These are phyloP conservation scores for Musa balbisiana DNA, from an alignment of 202 grass and related monocot species.

Conservation along the genomic window DNA sequence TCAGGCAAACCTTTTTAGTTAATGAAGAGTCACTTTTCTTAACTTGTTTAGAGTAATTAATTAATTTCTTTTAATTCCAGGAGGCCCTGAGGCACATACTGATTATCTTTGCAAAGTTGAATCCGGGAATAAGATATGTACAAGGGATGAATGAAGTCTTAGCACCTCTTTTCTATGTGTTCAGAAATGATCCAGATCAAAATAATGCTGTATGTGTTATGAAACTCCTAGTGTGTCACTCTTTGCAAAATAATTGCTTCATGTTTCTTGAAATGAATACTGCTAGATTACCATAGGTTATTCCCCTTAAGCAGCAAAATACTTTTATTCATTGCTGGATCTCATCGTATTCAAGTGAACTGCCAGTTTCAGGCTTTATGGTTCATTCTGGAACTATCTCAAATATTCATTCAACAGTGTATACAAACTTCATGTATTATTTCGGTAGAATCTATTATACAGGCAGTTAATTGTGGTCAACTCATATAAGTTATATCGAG, in stretches of 20 bases:
- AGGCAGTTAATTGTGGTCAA: not conserved
- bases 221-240: slow-evolving; percentile 20
- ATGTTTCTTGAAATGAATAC: not conserved
- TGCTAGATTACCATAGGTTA: too few species aligned
- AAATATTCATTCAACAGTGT: not conserved
- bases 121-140: slow-evolving; percentile 87
- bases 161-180: slow-evolving; percentile 70
- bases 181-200: slow-evolving; percentile 68
- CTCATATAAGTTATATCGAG: not conserved
- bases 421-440: not conserved
- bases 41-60: slow-evolving; percentile 18
- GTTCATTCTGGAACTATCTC: too few species aligned
- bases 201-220: slow-evolving; percentile 84
- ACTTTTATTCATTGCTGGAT: too few species aligned
- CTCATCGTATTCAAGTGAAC: not conserved
- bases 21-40: slow-evolving; percentile 23
- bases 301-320: too few species aligned
- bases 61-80: slow-evolving; percentile 37
- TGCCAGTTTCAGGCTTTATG: not conserved
- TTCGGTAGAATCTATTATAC: not conserved
- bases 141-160: slow-evolving; percentile 97
- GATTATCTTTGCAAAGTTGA: slow-evolving; percentile 79
- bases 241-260: not conserved
- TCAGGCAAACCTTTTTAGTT: slow-evolving; percentile 48
- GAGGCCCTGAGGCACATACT: slow-evolving; percentile 61